Evolutionary conservation across 805 yeast genomes (phyloP).

Genomic region (Wickerhamiella azymoides): DNA sequence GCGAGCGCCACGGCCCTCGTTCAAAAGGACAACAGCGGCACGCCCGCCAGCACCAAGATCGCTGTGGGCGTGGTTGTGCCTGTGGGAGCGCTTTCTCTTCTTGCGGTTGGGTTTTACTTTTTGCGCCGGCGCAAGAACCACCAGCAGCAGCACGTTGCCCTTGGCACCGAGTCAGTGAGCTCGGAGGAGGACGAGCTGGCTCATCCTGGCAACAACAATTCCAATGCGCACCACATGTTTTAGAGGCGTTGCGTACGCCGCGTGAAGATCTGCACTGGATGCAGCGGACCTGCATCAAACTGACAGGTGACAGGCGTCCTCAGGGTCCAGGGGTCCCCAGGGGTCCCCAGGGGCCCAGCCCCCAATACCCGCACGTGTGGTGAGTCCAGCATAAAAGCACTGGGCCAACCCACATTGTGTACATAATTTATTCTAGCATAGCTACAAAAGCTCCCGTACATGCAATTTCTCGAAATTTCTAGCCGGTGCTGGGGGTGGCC

Average conservation of each 20-base stretch:
- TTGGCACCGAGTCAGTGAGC: background rate
- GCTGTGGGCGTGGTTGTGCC: slow-evolving; percentile 6
- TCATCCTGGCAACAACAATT: background rate
- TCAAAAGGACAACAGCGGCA: background rate
- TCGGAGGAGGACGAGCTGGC: background rate
- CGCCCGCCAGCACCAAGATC: slow-evolving; percentile 4
- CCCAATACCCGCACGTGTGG: no score
- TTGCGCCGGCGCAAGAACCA: slow-evolving; percentile 2
- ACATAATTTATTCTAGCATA: no score
- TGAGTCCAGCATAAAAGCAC: no score
- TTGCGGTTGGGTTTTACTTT: slow-evolving; percentile 4
- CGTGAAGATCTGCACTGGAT: no score
- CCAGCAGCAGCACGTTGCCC: background rate
- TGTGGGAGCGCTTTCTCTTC: slow-evolving; percentile 3
- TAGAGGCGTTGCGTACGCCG: background rate
- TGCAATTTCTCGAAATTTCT: no score
- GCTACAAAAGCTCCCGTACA: no score
- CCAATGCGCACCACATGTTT: slow-evolving; percentile 8
- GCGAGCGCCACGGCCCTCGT: background rate
- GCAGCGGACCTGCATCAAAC: no score
- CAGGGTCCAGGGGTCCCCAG: no score
- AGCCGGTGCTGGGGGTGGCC: no score
- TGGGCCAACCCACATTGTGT: no score
- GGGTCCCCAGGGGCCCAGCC: no score
- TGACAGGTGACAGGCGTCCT: no score